These are phyloP conservation scores for Galeopsis tetrahit DNA, from an alignment of 257 asterid genomes.

Conservation along the genomic window DNA sequence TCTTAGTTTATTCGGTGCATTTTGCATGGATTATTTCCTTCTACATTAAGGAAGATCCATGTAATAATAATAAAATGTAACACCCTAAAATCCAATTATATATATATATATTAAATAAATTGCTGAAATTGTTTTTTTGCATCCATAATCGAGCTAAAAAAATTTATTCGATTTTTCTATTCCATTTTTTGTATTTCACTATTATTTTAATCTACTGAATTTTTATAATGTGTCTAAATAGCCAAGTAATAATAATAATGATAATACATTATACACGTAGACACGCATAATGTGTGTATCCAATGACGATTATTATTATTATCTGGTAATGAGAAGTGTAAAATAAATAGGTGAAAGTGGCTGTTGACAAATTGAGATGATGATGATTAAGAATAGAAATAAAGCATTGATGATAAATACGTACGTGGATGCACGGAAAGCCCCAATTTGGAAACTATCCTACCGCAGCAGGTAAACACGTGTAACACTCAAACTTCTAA, in stretches of 20 bases:
- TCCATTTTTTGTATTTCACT: no score
- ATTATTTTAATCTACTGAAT: no score
- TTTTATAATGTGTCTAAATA: no score
- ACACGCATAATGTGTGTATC: neutral
- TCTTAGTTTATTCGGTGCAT: no score
- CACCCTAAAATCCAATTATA: no score
- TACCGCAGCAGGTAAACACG: slow-evolving; percentile 43
- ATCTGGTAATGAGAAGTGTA: neutral
- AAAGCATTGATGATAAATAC: slow-evolving; percentile 21
- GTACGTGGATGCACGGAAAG: slow-evolving; percentile 36
- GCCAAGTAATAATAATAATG: no score
- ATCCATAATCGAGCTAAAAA: neutral
- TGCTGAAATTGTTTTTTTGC: no score
- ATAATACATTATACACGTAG: neutral
- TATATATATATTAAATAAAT: no score
- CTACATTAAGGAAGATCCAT: no score
- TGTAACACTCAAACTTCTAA: slow-evolving; percentile 21
- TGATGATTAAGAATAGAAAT: neutral
- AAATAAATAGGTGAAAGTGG: slow-evolving; percentile 26
- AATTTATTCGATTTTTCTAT: no score
- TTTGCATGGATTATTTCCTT: no score
- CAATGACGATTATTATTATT: neutral
- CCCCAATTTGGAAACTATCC: slow-evolving; percentile 34
- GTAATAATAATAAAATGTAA: no score
- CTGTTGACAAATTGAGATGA: slow-evolving; percentile 23